Base-by-base conservation (phyloP, 2,329 filamentous ascomycete species). In the Emericellopsis atlantica region DNA sequence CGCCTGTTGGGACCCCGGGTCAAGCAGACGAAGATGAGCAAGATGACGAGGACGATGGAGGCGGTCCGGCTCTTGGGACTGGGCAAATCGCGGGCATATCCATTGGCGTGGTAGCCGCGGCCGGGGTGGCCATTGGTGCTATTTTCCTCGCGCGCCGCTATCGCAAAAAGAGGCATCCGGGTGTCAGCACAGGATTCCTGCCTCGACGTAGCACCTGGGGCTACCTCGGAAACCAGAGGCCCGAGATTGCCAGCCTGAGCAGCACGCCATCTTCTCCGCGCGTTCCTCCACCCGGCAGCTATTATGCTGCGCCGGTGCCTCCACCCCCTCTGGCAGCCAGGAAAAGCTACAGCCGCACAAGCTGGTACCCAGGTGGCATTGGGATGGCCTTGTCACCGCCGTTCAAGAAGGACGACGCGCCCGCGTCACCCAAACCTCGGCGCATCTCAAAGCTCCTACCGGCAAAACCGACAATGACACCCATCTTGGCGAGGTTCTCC, bases 41-140 rank as follows among this genome's bases (percentile, higher is more conserved):
- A 39, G 36, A 36, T 42, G 26, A 45, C 41, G 12, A 44, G 14
- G 47, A 41, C 6, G 46, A 48, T 11, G 47, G 44, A 16, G 44
- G 45, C n/a, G 40, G 42, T 12, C 22, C 36, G 16, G 43, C 41
- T 24, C 54, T 64, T 12, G 59, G 46, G 24, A 61, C 59, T 6
- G 58, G 57, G 4, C 71, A 78, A 45, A 66, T 81, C 37, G 68
- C 67, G 15, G 79, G 77, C 6, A 76, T 83, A 44, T 62, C 69
- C 1, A 61, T 77, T 4, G 79, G 74, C 6, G 61, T 67, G 10
- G 64, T 67, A 5, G 70, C 68, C 5, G 67, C 66, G 2, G 58
- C 69, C 4, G 54, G 66, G 5, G 48, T 80, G 15, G 69, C 65
- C 6, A 49, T 75, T 23, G 62, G 61, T 5, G 51, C 72, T 11